Percentiles rank a stretch among this genome's conserved stretches.
Evolutionary conservation across 306 rosid species (phyloP).

Genomic region (Cucurbita moschata): DNA sequence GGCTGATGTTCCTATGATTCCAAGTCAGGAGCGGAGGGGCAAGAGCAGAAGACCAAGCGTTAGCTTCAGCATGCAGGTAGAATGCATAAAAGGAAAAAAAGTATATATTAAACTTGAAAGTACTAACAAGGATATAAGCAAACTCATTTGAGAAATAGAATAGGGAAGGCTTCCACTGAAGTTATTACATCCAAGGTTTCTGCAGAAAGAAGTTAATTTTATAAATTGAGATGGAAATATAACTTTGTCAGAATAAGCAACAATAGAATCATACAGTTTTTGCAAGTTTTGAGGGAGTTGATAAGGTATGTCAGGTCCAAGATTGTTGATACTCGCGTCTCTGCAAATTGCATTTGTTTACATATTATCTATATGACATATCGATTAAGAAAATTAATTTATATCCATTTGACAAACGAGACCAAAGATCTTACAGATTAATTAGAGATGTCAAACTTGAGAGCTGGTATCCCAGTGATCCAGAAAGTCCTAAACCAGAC

Average conservation of each 20-base stretch:
- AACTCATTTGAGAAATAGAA: slow-evolving; percentile 35
- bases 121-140: slow-evolving; percentile 67
- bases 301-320: slow-evolving; percentile 46
- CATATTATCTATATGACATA: neutral
- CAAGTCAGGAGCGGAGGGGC: neutral
- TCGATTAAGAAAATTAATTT: neutral
- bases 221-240: neutral
- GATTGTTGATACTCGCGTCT: slow-evolving; percentile 68
- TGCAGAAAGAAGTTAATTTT: slow-evolving; percentile 18
- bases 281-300: slow-evolving; percentile 57
- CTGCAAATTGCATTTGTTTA: slow-evolving; percentile 27
- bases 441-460: slow-evolving; percentile 34
- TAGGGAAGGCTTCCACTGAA: slow-evolving; percentile 57
- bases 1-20: slow-evolving; percentile 62
- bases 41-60: neutral
- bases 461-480: slow-evolving; percentile 46
- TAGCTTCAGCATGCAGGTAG: slow-evolving; percentile 7
- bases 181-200: slow-evolving; percentile 63
- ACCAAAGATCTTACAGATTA: slow-evolving; percentile 45
- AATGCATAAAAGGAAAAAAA: neutral
- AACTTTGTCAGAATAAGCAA: neutral
- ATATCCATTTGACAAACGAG: neutral
- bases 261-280: slow-evolving; percentile 48
- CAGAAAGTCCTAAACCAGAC: slow-evolving; percentile 51
- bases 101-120: neutral